Base-by-base conservation (phyloP, 2,329 filamentous ascomycete genomes). In the Alternaria gansuensis region DNA sequence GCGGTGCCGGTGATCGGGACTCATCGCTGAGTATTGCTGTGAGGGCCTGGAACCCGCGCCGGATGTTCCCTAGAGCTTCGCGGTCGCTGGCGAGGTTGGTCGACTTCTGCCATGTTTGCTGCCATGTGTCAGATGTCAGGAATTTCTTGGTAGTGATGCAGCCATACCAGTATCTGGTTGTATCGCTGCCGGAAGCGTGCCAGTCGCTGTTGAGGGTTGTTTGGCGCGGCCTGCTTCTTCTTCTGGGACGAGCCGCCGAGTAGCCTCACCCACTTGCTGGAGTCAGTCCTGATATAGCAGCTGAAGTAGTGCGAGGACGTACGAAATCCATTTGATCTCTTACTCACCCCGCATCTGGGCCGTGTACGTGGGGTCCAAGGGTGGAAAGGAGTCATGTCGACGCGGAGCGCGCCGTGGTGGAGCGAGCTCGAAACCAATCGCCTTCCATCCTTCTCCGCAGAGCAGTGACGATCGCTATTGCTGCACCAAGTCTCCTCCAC, bases 1-100 rank as follows among this genome's bases (percentile, higher is more conserved):
- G 94, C 6, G 94, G 94, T 26, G 93, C 85, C 5, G 93, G 92
- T 41, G 92, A 88, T 66, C 93, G 90, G 60, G 91, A 91, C 80
- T 98, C 94, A 80, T 97, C 93, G 79, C 87, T 89, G 64, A 98
- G 88, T 70, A 96, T 89, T 66, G 82, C 80, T 59, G 84, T 85
- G 26, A 89, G 77, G 48, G 83, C 82, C 60, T 85, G 82, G 62
- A 89, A 81, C 62, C 80, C 82, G 59, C 77, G 78, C 55, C 83
- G 81, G 57, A 87, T 84, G 74, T 75, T 77, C 14, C 77, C 78
- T 44, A 83, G 75, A 24, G 84, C 81, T 43, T 82, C 79, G 45
- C 81, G 79, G 64, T 88, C 85, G 63, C 77, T 79, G 53, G 81
- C 75, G 14, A 84, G 77, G 48, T 82, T 78, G 51, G 82, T 81